Evolutionary conservation across 2,329 filamentous ascomycete genomes (phyloP), one percentile per base, ranked within the genome.

Genomic region (Calonectria pseudoturangicola): DNA sequence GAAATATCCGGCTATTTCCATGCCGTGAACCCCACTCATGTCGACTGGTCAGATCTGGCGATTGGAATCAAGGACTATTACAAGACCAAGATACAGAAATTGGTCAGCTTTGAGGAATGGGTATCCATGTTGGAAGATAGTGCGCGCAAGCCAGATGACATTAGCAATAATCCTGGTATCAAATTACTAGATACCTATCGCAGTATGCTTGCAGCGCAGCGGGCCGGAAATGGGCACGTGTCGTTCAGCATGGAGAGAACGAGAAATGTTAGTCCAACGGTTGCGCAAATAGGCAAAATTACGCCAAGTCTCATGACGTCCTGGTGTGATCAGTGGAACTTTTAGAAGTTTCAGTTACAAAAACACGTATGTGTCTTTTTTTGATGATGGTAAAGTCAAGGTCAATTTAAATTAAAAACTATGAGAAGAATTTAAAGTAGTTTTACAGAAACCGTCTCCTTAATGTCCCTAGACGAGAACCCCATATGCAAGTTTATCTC

Each of bases 171-270:
- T 16, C 47, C 36, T 3, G 60, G 56, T 2, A 41, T 63, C 13
- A 60, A 60, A 7, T 43, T 60, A 16, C 28, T 48, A 2, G 47
- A 28, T 15, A 28, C 45, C 5, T 78, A 50, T 8, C 21, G n/a
- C 5, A n/a, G 12, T 4, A 39, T 58, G 30, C 54, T 41, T 39
- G 54, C 33, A 27, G 54, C 54, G 4, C 54, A 41, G 13, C 54
- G 21, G 4, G n/a, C 15, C 12, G 33, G 54, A 10, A 25, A 18
- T 7, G 12, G 15, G 10, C 54, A 58, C 12, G 33, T 58, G 9
- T 8, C 18, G 7, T 41, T 58, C 3, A 27, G 54, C 12, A 58
- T 58, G 33, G 33, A 39, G 13, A 58, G 54, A 41, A 41, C 54
- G 7, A 7, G 2, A 18, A 7, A 6, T 9, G 4, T 58, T 1